Evolutionary conservation across 169 alveolate species (phyloP).

Genomic region (Eimeria necatrix): DNA sequence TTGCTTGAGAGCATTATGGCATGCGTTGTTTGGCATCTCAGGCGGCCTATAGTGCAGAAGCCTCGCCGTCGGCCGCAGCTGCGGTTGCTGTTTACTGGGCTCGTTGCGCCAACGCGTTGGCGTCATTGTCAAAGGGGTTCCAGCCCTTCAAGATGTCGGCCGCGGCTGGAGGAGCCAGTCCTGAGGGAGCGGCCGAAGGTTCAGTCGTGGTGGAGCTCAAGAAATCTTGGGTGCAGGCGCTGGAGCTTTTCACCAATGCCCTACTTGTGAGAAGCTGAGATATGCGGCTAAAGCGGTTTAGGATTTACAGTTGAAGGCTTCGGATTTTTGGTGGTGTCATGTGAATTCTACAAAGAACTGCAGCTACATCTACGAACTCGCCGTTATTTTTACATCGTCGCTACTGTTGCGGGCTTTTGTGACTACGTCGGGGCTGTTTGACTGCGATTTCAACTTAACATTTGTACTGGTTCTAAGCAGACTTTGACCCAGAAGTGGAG

Average conservation of each 20-base stretch:
- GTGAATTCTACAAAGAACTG: too few relatives aligned
- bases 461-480: too few relatives aligned
- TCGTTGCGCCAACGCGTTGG: constrained; percentile 71
- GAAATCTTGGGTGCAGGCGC: constrained; percentile 52
- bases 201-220: not conserved
- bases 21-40: not conserved
- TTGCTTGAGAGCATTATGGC: too few relatives aligned
- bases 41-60: constrained; percentile 4
- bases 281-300: too few relatives aligned
- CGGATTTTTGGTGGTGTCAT: not conserved
- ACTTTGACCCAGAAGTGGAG: too few relatives aligned
- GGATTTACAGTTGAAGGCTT: not conserved
- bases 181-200: constrained; percentile 17
- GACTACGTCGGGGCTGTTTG: too few relatives aligned
- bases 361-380: too few relatives aligned
- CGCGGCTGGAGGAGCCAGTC: not conserved
- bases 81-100: constrained; percentile 22
- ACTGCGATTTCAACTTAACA: too few relatives aligned
- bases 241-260: constrained; percentile 52
- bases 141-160: constrained; percentile 36
- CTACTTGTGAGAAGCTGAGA: constrained; percentile 22
- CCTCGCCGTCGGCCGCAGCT: constrained; percentile 26
- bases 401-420: too few relatives aligned
- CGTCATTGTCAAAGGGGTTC: constrained; percentile 64
- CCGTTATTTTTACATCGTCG: too few relatives aligned